Conservation (phyloP, 345 rosid species). For the Noccaea caerulescens region DNA sequence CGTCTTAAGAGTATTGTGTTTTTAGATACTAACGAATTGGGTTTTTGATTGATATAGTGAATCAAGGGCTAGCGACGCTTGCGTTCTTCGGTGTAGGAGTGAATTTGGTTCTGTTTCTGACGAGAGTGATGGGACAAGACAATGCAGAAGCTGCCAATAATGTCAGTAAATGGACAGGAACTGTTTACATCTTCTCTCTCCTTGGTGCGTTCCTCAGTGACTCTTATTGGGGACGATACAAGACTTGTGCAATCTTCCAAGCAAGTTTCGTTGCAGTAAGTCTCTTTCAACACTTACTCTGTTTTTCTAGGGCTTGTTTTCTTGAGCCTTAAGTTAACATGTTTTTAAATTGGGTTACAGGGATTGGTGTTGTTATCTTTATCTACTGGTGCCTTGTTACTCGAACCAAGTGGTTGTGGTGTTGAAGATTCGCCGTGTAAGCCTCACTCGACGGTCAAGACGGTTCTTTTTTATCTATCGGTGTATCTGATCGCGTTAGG, state of each 20-base stretch:
- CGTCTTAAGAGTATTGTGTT: neutral
- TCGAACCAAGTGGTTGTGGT: conserved; percentile 83
- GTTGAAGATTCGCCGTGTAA: conserved; percentile 62
- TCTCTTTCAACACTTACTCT: conserved; percentile 14
- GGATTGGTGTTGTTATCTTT: conserved; percentile 73
- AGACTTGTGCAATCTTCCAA: conserved; percentile 92
- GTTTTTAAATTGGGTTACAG: conserved; percentile 42
- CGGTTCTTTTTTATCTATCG: conserved; percentile 65
- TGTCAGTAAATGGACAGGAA: conserved; percentile 99
- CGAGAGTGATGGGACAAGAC: conserved; percentile 84
- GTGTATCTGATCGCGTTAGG: conserved; percentile 85
- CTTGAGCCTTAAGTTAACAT: conserved; percentile 33
- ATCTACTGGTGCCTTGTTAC: conserved; percentile 57
- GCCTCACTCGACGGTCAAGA: conserved; percentile 59
- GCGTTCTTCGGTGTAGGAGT: conserved; percentile 97
- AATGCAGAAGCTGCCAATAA: conserved; percentile 93
- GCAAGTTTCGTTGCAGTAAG: conserved; percentile 82
- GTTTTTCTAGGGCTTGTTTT: neutral
- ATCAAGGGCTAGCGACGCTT: conserved; percentile 92
- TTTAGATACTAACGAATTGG: conserved; percentile 5
- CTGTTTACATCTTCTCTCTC: conserved; percentile 90
- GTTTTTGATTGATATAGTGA: conserved; percentile 55
- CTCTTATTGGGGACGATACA: conserved; percentile 97
- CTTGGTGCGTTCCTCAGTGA: conserved; percentile 98
- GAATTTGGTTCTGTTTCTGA: conserved; percentile 84